These are phyloP conservation scores for Alternaria sp. DNA, from an alignment of 2,329 filamentous ascomycete genomes.

Conservation along the genomic window DNA sequence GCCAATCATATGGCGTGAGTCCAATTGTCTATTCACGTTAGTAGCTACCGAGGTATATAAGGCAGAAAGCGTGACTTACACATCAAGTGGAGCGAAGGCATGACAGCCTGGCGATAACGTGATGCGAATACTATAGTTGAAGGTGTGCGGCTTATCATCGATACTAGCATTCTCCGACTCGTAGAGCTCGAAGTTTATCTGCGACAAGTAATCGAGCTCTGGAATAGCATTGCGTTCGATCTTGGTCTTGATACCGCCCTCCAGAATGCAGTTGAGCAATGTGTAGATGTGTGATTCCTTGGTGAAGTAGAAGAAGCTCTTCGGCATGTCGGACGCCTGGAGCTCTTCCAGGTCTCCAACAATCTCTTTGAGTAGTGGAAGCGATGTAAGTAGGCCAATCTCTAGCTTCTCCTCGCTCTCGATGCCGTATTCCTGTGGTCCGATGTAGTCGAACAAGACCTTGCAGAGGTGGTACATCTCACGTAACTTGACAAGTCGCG, in stretches of 20 bases:
- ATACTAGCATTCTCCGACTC: constrained; percentile 79
- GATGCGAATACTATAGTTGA: constrained; percentile 95
- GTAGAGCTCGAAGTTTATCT: constrained; percentile 98
- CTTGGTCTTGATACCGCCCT: constrained; percentile 96
- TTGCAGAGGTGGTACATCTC: constrained; percentile 95
- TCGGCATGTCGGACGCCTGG: constrained; percentile 91
- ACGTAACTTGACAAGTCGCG: constrained; percentile 83
- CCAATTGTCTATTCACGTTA: constrained; percentile 68
- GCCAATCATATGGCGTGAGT: constrained; percentile 95
- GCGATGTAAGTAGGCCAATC: constrained; percentile 91
- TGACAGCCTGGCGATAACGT: constrained; percentile 96
- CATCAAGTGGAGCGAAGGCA: constrained; percentile 93
- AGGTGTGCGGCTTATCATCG: constrained; percentile 71
- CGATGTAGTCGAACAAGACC: constrained; percentile 97
- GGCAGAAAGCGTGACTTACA: constrained; percentile 53
- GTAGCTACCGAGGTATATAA: neutral
- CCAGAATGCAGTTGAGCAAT: constrained; percentile 94
- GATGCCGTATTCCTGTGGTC: constrained; percentile 97
- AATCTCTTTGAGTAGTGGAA: constrained; percentile 94
- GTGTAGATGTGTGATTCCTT: constrained; percentile 99
- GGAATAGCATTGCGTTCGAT: constrained; percentile 95
- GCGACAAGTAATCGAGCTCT: constrained; percentile 94
- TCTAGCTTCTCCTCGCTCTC: constrained; percentile 97
- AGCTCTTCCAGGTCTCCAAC: constrained; percentile 97
- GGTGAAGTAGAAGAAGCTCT: constrained; percentile 98